A percentile compares a stretch with the other conserved stretches of the same genome.
Conservation (phyloP, 352 stramenopile species). For the Globisporangium carolinianum region DNA sequence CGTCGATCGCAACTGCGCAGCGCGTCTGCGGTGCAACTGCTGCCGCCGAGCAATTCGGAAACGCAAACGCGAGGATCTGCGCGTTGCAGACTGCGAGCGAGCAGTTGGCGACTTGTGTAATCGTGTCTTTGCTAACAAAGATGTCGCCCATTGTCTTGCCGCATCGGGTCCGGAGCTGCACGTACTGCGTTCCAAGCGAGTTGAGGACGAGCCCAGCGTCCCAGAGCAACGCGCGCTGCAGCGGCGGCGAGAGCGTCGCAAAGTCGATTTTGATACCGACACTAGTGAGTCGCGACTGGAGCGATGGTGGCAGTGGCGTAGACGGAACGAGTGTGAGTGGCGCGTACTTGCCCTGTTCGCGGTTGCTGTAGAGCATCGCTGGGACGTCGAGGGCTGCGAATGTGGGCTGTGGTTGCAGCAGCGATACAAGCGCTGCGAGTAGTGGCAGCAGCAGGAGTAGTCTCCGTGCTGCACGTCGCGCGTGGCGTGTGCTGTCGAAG, state of each 20-base stretch:
- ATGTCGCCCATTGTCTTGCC: constrained; percentile 35
- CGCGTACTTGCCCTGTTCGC: background rate
- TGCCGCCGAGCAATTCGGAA: constrained; percentile 18
- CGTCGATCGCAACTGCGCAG: constrained; percentile 26
- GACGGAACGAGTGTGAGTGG: constrained; percentile 7
- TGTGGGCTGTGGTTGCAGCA: background rate
- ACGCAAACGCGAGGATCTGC: constrained; percentile 27
- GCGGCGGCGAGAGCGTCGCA: constrained; percentile 22
- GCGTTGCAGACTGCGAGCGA: constrained; percentile 17
- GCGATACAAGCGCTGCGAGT: too few relatives aligned
- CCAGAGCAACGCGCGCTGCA: constrained; percentile 54
- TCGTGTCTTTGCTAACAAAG: constrained; percentile 34
- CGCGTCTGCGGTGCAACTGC: constrained; percentile 19
- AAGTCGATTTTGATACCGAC: background rate
- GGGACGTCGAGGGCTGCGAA: constrained; percentile 16
- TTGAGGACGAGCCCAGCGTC: constrained; percentile 40
- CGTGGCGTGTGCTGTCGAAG: too few relatives aligned
- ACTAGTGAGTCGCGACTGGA: constrained; percentile 9
- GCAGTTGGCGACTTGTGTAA: constrained; percentile 15
- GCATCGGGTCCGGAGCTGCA: constrained; percentile 44
- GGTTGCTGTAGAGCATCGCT: constrained; percentile 12
- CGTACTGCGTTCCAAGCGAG: constrained; percentile 16
- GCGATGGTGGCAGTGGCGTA: constrained; percentile 6
- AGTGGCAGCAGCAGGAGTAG: too few relatives aligned
- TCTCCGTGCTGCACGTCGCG: too few relatives aligned